Evolutionary conservation across 306 rosid species (phyloP), one percentile per base, ranked within the genome.

Genomic region (Vicia sativa): DNA sequence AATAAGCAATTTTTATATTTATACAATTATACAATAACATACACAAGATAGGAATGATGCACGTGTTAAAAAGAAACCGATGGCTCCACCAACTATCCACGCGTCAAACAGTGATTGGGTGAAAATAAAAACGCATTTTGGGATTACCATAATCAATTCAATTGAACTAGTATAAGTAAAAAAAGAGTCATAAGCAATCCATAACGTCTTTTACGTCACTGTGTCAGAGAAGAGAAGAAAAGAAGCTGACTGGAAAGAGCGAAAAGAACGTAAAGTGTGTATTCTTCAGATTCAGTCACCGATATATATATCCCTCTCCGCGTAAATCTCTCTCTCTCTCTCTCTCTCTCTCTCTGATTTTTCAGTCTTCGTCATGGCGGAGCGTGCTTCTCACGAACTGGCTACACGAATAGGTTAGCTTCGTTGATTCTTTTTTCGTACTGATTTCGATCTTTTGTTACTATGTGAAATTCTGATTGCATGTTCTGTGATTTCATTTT

Each of bases 341-440:
- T 44, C 23, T 45, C 37, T 67, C 25, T 15, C 29, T 31, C 8
- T 42, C 3, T 28, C 25, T 15, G 41, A 39, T 61, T 41, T 39
- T 54, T 64, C 58, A 26, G 3, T 56, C 70, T 57, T 67, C 58
- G 39, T 65, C 79, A 90, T 90, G 97, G 85, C 95, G 72, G 95
- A 87, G 72, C 80, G 72, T 55, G 83, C 77, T 77, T 86, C 91
- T 67, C 76, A 26, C 59, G 81, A 72, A 53, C 61, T 84, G 49
- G 78, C 72, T 57, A 89, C 90, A 86, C 92, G 84, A 78, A 71
- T 84, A 76, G 95, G 97, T 90, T 78, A 77, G 84, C 65, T 77
- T 46, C 38, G 7, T 34, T 34, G 9, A 34, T 4, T 55, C 15
- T 15, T 45, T 16, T 15, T 48, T 9, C 38, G 38, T 43, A 44